Evolutionary conservation across 257 asterid species (phyloP).

Genomic region (Gentiana straminea): DNA sequence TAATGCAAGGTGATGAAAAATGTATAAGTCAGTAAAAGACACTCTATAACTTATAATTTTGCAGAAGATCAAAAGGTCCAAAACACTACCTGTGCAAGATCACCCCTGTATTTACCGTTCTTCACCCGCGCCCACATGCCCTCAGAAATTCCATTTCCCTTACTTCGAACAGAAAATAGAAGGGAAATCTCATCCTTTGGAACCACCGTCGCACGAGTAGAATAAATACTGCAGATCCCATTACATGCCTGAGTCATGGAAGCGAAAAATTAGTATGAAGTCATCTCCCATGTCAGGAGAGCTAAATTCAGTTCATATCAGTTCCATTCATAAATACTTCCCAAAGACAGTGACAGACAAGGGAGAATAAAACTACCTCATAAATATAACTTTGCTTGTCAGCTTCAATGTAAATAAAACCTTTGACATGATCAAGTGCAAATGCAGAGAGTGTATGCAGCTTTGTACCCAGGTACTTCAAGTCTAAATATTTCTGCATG

Average conservation of each 20-base stretch:
- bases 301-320: too few species aligned
- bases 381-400: slow-evolving; percentile 62
- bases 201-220: slow-evolving; percentile 50
- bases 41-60: not conserved
- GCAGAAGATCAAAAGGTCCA: not conserved
- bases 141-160: slow-evolving; percentile 48
- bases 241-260: slow-evolving; percentile 58
- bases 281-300: too few species aligned
- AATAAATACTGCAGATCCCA: slow-evolving; percentile 59
- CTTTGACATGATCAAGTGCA: slow-evolving; percentile 81
- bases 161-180: slow-evolving; percentile 49
- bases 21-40: not conserved
- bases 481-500: slow-evolving; percentile 78
- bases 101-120: slow-evolving; percentile 94
- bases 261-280: slow-evolving; percentile 13
- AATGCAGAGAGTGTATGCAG: slow-evolving; percentile 72
- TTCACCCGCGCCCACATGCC: slow-evolving; percentile 97
- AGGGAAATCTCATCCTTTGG: slow-evolving; percentile 55
- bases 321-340: too few species aligned
- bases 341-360: too few species aligned
- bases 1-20: not conserved
- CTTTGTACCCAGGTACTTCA: slow-evolving; percentile 55
- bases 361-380: slow-evolving; percentile 44
- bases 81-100: slow-evolving; percentile 63
- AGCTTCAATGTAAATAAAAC: slow-evolving; percentile 74